Conservation (phyloP, 441 rosid species). For the Syzygium syzygioides region DNA sequence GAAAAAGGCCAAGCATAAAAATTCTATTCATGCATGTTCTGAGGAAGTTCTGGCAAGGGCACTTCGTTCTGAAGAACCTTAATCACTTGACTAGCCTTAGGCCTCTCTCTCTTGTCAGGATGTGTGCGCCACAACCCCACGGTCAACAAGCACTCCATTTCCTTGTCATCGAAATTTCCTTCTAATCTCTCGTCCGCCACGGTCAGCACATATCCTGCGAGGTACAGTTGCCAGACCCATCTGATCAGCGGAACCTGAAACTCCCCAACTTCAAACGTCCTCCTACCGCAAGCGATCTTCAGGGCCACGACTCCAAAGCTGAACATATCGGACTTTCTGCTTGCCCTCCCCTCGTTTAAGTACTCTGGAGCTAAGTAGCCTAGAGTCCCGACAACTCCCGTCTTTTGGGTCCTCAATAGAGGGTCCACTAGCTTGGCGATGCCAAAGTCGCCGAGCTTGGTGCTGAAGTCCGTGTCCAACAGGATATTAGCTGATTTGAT, state of each 20-base stretch:
- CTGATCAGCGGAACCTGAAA: neutral
- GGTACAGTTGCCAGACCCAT: neutral
- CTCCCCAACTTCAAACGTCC: neutral
- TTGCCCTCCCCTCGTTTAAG: conserved; percentile 8
- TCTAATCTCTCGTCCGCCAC: neutral
- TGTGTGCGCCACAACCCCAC: neutral
- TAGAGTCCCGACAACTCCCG: conserved; percentile 6
- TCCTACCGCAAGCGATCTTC: conserved; percentile 8
- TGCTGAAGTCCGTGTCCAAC: conserved; percentile 9
- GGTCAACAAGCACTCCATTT: neutral
- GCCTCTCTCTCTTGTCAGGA: neutral
- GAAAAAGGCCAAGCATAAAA: neutral
- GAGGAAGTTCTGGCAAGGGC: neutral
- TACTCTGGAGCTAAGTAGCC: conserved; percentile 16
- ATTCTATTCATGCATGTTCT: neutral
- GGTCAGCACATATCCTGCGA: neutral
- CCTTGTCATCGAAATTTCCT: neutral
- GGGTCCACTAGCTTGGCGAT: conserved; percentile 9
- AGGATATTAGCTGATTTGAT: conserved; percentile 9
- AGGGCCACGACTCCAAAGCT: conserved; percentile 14
- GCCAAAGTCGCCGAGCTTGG: conserved; percentile 14
- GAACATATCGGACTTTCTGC: conserved; percentile 10
- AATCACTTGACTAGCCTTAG: neutral
- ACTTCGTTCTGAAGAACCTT: neutral
- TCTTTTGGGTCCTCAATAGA: conserved; percentile 5